Percentiles rank a stretch among this genome's conserved stretches.
These are phyloP conservation scores for Millerozyma miso DNA, from an alignment of 805 yeast genomes.

Conservation along the genomic window DNA sequence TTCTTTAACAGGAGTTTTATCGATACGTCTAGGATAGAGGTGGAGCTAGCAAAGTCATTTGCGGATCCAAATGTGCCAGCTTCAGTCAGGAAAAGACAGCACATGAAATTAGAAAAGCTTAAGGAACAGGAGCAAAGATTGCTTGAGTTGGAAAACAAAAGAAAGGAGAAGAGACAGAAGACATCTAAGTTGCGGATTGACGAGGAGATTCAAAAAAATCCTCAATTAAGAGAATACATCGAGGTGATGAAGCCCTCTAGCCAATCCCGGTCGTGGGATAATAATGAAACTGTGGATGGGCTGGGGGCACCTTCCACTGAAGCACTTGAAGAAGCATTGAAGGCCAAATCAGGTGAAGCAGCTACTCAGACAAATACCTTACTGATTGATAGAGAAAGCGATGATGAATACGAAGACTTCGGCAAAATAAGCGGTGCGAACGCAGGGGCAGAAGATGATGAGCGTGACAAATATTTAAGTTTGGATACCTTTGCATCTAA, in stretches of 20 bases:
- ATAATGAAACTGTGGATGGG: constrained; percentile 49
- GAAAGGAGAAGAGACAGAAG: constrained; percentile 32
- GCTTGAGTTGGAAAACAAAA: constrained; percentile 30
- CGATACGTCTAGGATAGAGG: constrained; percentile 77
- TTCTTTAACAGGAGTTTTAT: constrained; percentile 76
- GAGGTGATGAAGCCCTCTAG: constrained; percentile 76
- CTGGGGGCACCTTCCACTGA: constrained; percentile 43
- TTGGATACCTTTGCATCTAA: constrained; percentile 21
- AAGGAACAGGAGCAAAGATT: constrained; percentile 40
- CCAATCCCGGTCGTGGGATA: constrained; percentile 71
- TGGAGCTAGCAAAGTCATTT: constrained; percentile 78
- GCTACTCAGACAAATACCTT: constrained; percentile 22
- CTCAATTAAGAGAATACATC: constrained; percentile 73
- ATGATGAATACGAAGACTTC: constrained; percentile 51
- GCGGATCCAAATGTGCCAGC: constrained; percentile 79
- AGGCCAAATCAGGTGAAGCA: constrained; percentile 11
- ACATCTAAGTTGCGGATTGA: constrained; percentile 41
- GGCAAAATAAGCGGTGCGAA: constrained; percentile 23
- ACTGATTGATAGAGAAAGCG: constrained; percentile 42
- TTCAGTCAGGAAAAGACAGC: constrained; percentile 42
- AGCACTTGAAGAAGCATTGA: constrained; percentile 42
- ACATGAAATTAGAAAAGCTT: constrained; percentile 43
- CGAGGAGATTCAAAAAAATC: constrained; percentile 58
- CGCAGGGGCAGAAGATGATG: constrained; percentile 35
- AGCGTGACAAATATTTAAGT: constrained; percentile 49